These are phyloP conservation scores for Paradendryphiella salina DNA, from an alignment of 2,329 filamentous ascomycete species.

Conservation along the genomic window DNA sequence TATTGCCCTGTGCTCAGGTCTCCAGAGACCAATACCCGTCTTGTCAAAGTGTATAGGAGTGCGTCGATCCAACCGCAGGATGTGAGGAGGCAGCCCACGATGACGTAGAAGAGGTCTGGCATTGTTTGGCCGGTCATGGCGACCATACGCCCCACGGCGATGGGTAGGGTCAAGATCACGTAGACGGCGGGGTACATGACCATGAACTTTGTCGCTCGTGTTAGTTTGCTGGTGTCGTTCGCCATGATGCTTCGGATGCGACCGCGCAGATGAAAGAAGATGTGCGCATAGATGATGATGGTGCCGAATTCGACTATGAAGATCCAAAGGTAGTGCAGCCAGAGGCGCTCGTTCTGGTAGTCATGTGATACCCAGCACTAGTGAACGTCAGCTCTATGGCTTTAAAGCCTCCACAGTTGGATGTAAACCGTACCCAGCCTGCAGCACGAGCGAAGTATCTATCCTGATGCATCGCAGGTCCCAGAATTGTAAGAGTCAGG, in stretches of 20 bases:
- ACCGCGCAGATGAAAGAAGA: conserved; percentile 55
- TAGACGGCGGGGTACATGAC: conserved; percentile 67
- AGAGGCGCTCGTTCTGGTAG: conserved; percentile 53
- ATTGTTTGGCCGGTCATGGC: conserved; percentile 48
- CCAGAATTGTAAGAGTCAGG: conserved; percentile 52
- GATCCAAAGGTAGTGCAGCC: conserved; percentile 59
- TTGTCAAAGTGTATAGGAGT: conserved; percentile 49
- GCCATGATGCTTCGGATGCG: conserved; percentile 48
- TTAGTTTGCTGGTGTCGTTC: conserved; percentile 43
- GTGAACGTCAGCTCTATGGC: not conserved
- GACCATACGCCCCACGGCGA: conserved; percentile 55
- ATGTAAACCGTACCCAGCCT: conserved; percentile 44
- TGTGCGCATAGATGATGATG: conserved; percentile 53
- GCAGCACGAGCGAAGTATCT: conserved; percentile 55
- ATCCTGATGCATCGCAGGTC: conserved; percentile 49
- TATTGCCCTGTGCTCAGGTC: conserved; percentile 37
- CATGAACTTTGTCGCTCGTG: conserved; percentile 59
- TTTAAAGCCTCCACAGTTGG: not conserved
- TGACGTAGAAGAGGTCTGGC: conserved; percentile 60
- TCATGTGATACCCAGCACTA: conserved; percentile 55
- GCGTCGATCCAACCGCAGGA: conserved; percentile 52
- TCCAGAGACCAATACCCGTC: conserved; percentile 44
- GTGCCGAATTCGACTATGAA: conserved; percentile 58
- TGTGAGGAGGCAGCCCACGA: conserved; percentile 62
- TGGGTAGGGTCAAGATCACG: conserved; percentile 65